Evolutionary conservation across 1,284 basidiomycete species (phyloP).

Genomic region (Coniferiporia sulphurascens): DNA sequence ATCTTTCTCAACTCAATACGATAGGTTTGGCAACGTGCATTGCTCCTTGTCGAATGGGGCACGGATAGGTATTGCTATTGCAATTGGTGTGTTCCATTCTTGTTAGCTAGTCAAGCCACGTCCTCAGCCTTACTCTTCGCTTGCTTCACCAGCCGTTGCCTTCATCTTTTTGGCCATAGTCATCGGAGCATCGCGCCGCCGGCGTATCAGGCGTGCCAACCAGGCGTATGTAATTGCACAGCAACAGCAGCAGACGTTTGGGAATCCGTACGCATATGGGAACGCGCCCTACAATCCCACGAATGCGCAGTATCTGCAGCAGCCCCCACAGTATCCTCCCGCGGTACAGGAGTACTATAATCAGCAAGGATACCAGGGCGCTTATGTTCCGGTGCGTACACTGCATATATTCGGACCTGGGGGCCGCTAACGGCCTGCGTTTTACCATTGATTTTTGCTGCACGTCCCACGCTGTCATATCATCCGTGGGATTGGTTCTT

Average conservation of each 20-base stretch:
- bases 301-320: neutral
- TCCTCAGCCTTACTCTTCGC: neutral
- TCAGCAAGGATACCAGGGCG: neutral
- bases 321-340: slow-evolving; percentile 12
- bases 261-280: slow-evolving; percentile 11
- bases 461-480: neutral
- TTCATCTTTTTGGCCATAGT: slow-evolving; percentile 20
- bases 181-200: slow-evolving; percentile 20
- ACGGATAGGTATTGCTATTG: slow-evolving; percentile 29
- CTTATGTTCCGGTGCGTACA: slow-evolving; percentile 10
- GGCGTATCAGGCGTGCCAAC: slow-evolving; percentile 22
- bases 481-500: neutral
- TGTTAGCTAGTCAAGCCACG: neutral
- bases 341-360: neutral
- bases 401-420: neutral
- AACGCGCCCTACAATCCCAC: slow-evolving; percentile 5
- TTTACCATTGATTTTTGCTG: neutral
- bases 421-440: neutral
- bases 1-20: neutral
- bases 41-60: slow-evolving; percentile 26
- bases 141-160: slow-evolving; percentile 3
- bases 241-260: slow-evolving; percentile 3
- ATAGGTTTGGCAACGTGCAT: slow-evolving; percentile 22
- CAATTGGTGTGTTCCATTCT: slow-evolving; percentile 21
- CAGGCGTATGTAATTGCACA: slow-evolving; percentile 22